Evolutionary conservation across 805 yeast species (phyloP).

Genomic region (Kluyveromyces wickerhamii): DNA sequence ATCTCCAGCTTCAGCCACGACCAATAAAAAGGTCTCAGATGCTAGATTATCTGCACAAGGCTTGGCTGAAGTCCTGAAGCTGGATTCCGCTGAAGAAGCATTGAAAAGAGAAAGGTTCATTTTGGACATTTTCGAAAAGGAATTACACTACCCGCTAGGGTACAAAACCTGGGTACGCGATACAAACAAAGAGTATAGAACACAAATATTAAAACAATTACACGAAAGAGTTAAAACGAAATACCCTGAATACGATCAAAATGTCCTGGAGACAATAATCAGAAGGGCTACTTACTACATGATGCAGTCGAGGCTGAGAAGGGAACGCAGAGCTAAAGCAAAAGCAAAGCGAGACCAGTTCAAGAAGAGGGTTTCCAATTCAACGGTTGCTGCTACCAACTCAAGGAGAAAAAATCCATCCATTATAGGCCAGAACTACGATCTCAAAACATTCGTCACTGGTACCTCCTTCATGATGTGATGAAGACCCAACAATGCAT

Average conservation of each 20-base stretch:
- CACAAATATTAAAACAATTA: conserved; percentile 41
- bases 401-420: background rate
- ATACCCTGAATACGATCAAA: conserved; percentile 44
- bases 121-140: conserved; percentile 43
- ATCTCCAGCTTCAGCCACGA: background rate
- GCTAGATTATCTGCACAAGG: conserved; percentile 53
- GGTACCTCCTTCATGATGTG: conserved; percentile 1
- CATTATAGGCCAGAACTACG: background rate
- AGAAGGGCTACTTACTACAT: conserved; percentile 73
- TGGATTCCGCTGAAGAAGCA: conserved; percentile 47
- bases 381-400: background rate
- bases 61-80: conserved; percentile 42
- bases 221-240: conserved; percentile 38
- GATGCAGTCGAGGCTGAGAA: conserved; percentile 71
- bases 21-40: conserved; percentile 32
- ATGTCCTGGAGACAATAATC: conserved; percentile 60
- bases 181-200: conserved; percentile 49
- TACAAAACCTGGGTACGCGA: conserved; percentile 81
- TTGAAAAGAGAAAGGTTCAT: conserved; percentile 46
- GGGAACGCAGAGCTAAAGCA: conserved; percentile 49
- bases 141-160: conserved; percentile 66
- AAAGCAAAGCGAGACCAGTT: conserved; percentile 14
- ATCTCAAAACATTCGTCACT: background rate
- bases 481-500: too few species aligned
- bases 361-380: background rate